Conservation (phyloP, 1,284 basidiomycete genomes). For the Phaffia rhodozyma region DNA sequence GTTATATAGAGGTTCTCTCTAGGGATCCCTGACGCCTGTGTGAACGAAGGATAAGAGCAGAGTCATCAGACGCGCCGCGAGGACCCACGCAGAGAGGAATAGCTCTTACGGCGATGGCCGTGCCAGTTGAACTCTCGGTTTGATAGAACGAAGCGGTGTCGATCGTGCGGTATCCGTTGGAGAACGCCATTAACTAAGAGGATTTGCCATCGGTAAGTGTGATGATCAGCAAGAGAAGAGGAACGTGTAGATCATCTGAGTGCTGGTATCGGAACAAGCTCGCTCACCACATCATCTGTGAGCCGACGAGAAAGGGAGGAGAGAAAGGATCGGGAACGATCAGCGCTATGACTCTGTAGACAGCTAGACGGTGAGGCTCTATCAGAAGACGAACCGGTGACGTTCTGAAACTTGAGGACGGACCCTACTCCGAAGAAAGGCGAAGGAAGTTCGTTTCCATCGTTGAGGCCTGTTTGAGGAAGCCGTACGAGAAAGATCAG, state of each 20-base stretch:
- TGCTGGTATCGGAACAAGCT: too few species aligned
- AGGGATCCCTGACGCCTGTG: neutral
- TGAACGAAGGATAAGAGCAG: neutral
- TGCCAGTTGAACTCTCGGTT: slow-evolving; percentile 13
- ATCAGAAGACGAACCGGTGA: neutral
- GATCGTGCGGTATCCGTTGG: slow-evolving; percentile 14
- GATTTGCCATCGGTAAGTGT: too few species aligned
- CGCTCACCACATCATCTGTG: too few species aligned
- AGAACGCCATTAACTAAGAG: slow-evolving; percentile 5
- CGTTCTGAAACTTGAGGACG: slow-evolving; percentile 8
- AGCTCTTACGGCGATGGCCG: slow-evolving; percentile 3
- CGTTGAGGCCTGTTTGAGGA: slow-evolving; percentile 13
- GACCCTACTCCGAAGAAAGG: slow-evolving; percentile 18
- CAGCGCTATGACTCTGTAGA: too few species aligned
- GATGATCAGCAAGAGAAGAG: too few species aligned
- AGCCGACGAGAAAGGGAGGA: neutral
- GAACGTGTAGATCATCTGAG: too few species aligned
- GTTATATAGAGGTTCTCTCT: slow-evolving; percentile 19
- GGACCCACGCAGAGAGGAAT: neutral
- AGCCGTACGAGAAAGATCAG: neutral
- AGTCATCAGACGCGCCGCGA: neutral
- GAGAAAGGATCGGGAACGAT: neutral
- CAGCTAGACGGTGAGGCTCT: too few species aligned
- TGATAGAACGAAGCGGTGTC: slow-evolving; percentile 16
- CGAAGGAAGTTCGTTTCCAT: slow-evolving; percentile 17